Base-by-base conservation (phyloP, 2,329 filamentous ascomycete genomes). In the Nothomitra cinnamomea region DNA sequence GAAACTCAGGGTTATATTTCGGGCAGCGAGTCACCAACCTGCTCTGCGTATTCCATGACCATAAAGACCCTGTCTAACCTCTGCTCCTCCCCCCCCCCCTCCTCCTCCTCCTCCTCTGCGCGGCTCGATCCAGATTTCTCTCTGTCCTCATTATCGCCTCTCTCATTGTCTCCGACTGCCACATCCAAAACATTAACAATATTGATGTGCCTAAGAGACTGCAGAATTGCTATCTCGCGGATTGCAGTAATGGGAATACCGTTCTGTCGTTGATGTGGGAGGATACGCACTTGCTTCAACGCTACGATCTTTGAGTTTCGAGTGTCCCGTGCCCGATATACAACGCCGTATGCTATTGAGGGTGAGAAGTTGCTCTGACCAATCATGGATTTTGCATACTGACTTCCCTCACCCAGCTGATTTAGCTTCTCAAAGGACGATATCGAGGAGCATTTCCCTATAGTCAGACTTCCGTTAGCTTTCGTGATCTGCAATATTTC, bases 31-130 rank as follows among this genome's bases (percentile, higher is more conserved):
- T 53, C 50, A 65, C 63, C 60, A 63, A 65, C 64, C 64, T 66
- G 63, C 60, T 66, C 64, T 56, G 62, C 64, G 54, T 66, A 66
- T 56, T 67, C 65, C 64, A 66, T 65, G 45, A 66, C 64, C 64
- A 67, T 65, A 55, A 65, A 65, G 42, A 65, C 57, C 54, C 65
- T 61, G 53, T 65, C 62, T 57, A 65, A 54, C 45, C 60, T 48
- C 4, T 52, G 35, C n/a, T 19, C 45, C 5, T n/a, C n/a, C n/a
- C n/a, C n/a, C n/a, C n/a, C n/a, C n/a, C n/a, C n/a, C n/a, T n/a
- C n/a, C n/a, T n/a, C n/a, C n/a, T n/a, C n/a, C n/a, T n/a, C n/a
- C n/a, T 32, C 12, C 5, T 5, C 3, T 49, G n/a, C 32, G 24
- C 45, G 6, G 5, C 19, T 24, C 17, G 50, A 24, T 2, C n/a